phyloP scores from a whole-genome alignment of 345 rosid species.

The Kandelia obovata region DNA sequence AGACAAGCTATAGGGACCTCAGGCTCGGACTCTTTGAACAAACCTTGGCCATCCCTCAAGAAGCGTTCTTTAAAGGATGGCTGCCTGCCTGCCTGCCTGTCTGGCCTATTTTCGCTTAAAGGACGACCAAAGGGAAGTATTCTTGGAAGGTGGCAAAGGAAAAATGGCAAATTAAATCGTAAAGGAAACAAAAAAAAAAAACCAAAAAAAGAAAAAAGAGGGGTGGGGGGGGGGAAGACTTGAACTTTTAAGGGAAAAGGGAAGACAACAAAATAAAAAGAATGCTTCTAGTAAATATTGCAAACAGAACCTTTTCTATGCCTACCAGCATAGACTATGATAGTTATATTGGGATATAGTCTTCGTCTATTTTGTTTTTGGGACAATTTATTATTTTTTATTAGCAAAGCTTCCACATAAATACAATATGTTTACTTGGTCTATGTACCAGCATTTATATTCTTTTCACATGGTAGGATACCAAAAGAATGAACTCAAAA shows the following conservation, averaged over 20 bases:
- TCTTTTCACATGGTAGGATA: too few relatives aligned
- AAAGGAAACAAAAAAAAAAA: background rate
- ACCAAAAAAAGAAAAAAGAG: background rate
- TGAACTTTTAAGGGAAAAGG: background rate
- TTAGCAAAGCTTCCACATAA: too few relatives aligned
- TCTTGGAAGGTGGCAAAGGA: slow-evolving; percentile 19
- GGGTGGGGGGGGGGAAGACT: too few relatives aligned
- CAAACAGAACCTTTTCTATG: background rate
- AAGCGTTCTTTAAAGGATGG: slow-evolving; percentile 13
- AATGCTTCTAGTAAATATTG: background rate
- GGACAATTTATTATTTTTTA: too few relatives aligned
- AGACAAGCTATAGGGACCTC: slow-evolving; percentile 6
- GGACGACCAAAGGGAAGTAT: slow-evolving; percentile 9
- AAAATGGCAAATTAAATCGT: slow-evolving; percentile 9
- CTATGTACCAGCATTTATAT: too few relatives aligned
- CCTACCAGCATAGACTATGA: too few relatives aligned
- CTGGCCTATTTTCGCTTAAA: slow-evolving; percentile 10
- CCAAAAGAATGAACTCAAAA: background rate
- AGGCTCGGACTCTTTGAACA: slow-evolving; percentile 18
- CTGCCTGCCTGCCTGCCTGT: background rate
- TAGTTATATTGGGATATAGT: too few relatives aligned
- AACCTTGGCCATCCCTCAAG: slow-evolving; percentile 23
- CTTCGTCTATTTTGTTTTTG: too few relatives aligned
- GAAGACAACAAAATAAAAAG: background rate
- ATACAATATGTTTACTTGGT: too few relatives aligned